These are phyloP conservation scores for Verticillium nubilum DNA, from an alignment of 2,329 filamentous ascomycete species.

Conservation along the genomic window DNA sequence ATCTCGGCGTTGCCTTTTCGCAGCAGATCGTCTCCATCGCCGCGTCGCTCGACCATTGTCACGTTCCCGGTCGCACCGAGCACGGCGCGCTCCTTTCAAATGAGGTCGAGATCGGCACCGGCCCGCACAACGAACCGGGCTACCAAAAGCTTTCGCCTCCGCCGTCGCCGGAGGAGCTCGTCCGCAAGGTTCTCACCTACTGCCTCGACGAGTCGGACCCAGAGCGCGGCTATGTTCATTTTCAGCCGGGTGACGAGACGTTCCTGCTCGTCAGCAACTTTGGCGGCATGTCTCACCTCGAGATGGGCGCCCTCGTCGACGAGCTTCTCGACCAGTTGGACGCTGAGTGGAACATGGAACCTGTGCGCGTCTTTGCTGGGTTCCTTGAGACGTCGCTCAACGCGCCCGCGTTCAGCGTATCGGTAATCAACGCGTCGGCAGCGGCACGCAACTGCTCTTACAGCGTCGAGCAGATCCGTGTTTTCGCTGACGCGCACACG, in stretches of 20 bases:
- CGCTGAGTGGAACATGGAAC: slow-evolving; percentile 39
- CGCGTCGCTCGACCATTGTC: slow-evolving; percentile 55
- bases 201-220: slow-evolving; percentile 52
- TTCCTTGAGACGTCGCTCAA: slow-evolving; percentile 69
- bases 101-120: slow-evolving; percentile 60
- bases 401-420: slow-evolving; percentile 65
- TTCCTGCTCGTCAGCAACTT: slow-evolving; percentile 54
- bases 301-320: slow-evolving; percentile 48
- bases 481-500: slow-evolving; percentile 59
- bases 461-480: slow-evolving; percentile 48
- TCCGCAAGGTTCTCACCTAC: slow-evolving; percentile 53
- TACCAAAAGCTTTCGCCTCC: slow-evolving; percentile 50
- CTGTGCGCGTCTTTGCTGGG: slow-evolving; percentile 53
- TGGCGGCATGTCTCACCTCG: slow-evolving; percentile 52
- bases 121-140: slow-evolving; percentile 62
- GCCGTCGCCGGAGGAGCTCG: slow-evolving; percentile 41
- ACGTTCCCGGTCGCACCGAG: slow-evolving; percentile 47
- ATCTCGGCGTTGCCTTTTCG: slow-evolving; percentile 43
- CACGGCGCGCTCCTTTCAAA: slow-evolving; percentile 41
- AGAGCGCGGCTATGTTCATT: slow-evolving; percentile 43
- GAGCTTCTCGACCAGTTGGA: slow-evolving; percentile 47
- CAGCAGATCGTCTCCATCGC: slow-evolving; percentile 51
- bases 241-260: slow-evolving; percentile 39
- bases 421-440: slow-evolving; percentile 53
- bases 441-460: slow-evolving; percentile 39